These are phyloP conservation scores for Amylostereum chailletii DNA, from an alignment of 1,284 basidiomycete species.

Conservation along the genomic window DNA sequence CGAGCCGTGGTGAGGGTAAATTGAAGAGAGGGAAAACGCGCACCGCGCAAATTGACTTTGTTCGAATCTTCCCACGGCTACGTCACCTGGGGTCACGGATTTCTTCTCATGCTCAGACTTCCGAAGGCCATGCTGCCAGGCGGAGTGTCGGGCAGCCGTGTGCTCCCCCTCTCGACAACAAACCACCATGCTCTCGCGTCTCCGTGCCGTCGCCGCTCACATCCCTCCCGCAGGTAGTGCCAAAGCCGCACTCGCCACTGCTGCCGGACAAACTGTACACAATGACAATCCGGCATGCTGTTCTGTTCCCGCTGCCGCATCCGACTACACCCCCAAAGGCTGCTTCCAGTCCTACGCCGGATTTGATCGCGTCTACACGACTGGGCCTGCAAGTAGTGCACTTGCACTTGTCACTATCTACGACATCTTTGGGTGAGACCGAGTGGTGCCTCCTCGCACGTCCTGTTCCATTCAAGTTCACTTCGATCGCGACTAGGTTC, in stretches of 20 bases:
- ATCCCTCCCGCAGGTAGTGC: constrained; percentile 21
- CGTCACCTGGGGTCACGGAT: too few species aligned
- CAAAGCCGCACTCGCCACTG: constrained; percentile 26
- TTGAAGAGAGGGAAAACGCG: constrained; percentile 11
- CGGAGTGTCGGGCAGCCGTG: too few species aligned
- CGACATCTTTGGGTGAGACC: constrained; percentile 52
- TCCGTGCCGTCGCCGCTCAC: constrained; percentile 32
- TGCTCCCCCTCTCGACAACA: background rate
- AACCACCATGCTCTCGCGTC: constrained; percentile 29
- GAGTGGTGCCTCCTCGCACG: constrained; percentile 5
- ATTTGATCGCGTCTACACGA: constrained; percentile 40
- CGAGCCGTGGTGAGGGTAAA: constrained; percentile 30
- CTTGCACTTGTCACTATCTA: constrained; percentile 50
- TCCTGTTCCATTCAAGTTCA: constrained; percentile 7
- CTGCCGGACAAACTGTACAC: constrained; percentile 27
- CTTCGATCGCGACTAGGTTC: constrained; percentile 23
- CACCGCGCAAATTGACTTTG: background rate
- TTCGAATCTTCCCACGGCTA: too few species aligned
- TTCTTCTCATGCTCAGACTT: too few species aligned
- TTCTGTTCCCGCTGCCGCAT: constrained; percentile 43
- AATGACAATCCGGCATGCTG: constrained; percentile 55
- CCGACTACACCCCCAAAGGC: constrained; percentile 45
- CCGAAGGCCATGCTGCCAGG: too few species aligned
- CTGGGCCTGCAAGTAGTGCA: constrained; percentile 36
- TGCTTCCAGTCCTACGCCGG: constrained; percentile 32